These are phyloP conservation scores for Pythium brassicae DNA, from an alignment of 352 stramenopile genomes.

Conservation along the genomic window DNA sequence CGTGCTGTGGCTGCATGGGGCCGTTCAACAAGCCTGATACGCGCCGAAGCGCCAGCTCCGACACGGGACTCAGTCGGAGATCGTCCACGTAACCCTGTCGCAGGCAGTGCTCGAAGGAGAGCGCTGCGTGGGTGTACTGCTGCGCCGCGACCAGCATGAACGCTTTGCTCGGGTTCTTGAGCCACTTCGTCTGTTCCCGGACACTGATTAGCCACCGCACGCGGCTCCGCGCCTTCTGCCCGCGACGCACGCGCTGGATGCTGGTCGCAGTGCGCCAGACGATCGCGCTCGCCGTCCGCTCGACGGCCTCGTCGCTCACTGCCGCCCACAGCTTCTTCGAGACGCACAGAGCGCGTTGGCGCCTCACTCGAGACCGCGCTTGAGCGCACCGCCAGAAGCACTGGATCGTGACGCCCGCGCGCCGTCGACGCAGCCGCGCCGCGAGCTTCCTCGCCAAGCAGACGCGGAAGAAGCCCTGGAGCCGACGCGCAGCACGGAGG, in stretches of 20 bases:
- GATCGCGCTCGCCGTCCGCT: constrained; percentile 17
- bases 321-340: constrained; percentile 16
- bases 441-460: constrained; percentile 25
- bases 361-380: constrained; percentile 18
- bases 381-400: constrained; percentile 37
- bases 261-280: constrained; percentile 19
- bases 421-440: constrained; percentile 19
- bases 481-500: constrained; percentile 15
- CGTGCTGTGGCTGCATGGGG: background rate
- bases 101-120: constrained; percentile 48
- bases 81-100: constrained; percentile 31
- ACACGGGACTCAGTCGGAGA: background rate
- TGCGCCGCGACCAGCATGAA: constrained; percentile 29
- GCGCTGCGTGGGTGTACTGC: constrained; percentile 36
- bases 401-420: constrained; percentile 35
- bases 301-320: constrained; percentile 16
- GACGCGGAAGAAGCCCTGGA: constrained; percentile 51
- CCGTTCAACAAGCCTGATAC: background rate
- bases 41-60: background rate
- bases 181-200: constrained; percentile 39
- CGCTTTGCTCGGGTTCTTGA: constrained; percentile 45
- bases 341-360: constrained; percentile 15
- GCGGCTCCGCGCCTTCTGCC: constrained; percentile 22
- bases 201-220: constrained; percentile 29
- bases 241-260: constrained; percentile 50